Conservation (phyloP, 148 eudicot species). For the Polygonum maritimum region DNA sequence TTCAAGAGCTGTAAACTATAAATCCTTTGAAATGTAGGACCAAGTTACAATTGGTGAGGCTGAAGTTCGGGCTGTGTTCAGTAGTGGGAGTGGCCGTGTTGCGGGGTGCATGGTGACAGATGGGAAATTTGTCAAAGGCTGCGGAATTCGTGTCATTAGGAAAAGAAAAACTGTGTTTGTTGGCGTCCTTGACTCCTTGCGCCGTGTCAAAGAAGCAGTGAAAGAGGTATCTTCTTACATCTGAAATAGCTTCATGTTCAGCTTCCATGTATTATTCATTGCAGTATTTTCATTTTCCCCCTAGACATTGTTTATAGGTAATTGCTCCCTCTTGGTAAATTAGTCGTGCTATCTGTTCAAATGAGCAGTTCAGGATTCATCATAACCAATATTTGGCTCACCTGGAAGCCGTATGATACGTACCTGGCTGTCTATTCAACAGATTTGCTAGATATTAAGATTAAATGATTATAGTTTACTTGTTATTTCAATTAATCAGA, state of each 20-base stretch:
- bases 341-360: neutral
- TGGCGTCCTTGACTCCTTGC: conserved; percentile 74
- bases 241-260: neutral
- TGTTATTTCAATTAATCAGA: no score
- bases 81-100: conserved; percentile 93
- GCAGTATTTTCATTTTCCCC: neutral
- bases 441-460: no score
- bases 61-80: conserved; percentile 85
- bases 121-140: conserved; percentile 78
- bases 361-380: neutral
- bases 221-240: conserved; percentile 59
- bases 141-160: conserved; percentile 69
- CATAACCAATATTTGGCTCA: neutral
- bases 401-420: neutral
- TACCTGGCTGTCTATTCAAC: no score
- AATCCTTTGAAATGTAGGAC: conserved; percentile 41
- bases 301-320: neutral
- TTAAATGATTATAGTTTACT: no score
- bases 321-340: neutral
- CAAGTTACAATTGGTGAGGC: conserved; percentile 75
- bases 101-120: conserved; percentile 99
- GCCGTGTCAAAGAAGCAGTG: conserved; percentile 82
- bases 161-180: conserved; percentile 57
- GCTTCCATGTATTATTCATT: neutral
- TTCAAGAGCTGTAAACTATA: neutral